Base-by-base conservation (phyloP, 257 asterid genomes). In the Paraleonurus japonicus region DNA sequence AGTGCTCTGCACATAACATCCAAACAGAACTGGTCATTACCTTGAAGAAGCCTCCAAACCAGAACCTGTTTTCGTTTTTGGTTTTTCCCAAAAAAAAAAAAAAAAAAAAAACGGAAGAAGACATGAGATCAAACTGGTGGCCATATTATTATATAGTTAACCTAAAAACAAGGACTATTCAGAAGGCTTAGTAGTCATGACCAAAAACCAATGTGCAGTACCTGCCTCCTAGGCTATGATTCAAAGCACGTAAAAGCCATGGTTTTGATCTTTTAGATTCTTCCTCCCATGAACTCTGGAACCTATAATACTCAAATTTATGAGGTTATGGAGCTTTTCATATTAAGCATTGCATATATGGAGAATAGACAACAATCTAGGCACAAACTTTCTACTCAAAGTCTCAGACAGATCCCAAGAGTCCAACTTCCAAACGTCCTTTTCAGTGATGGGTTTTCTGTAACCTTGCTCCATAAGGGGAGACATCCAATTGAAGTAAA, bases 31-130 rank as follows among this genome's bases (percentile, higher is more conserved):
- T 51, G 70, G 47, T 82, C 73, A 79, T 81, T 87, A 90, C 98
- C 79, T 88, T 92, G 84, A 87, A 92, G 85, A 87, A 63, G 78
- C 98, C 98, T 71, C 96, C 98, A 60, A 26, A 86, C 98, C 98
- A 90, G 78, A 92, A 90, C 89, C 98, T 92, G 90, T 45, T 77
- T 30, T 13, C 15, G 19, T 47, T 47, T 45, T 45, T 45, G 3
- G n/a, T n/a, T n/a, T n/a, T n/a, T n/a, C n/a, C n/a, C n/a, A n/a
- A n/a, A n/a, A n/a, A n/a, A n/a, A n/a, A n/a, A n/a, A n/a, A n/a
- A 0, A 16, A 32, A 33, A 19, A 79, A 55, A 65, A 30, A 54
- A 47, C 24, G 41, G 55, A 47, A 71, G 69, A 33, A 71, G 12
- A 20, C 19, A 69, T 69, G 11, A 69, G 83, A 32, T 59, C 19